Evolutionary conservation across 805 yeast species (phyloP), one percentile per base, ranked within the genome.

Genomic region (Cyberlindnera maclurae): DNA sequence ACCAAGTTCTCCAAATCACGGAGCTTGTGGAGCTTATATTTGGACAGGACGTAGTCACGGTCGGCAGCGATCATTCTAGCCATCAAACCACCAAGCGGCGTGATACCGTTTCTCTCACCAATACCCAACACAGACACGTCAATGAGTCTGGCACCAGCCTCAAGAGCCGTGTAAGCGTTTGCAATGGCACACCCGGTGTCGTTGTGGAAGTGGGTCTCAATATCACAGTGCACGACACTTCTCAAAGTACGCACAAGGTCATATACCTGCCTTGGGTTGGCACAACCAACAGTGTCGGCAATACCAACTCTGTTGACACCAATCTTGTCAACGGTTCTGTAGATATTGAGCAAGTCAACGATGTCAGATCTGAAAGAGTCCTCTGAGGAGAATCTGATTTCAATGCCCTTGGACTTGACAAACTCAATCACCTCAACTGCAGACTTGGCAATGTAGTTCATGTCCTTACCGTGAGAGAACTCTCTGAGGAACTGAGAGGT

Each of bases 131-230:
- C 97, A 12, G 96, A 83, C 33, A 87, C 95, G 65, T 90, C 98
- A 50, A 90, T 85, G 55, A 89, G 76, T 58, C 78, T 79, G 51
- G 98, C 98, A 57, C 98, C 98, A 39, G 88, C 98, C 68, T 90
- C 98, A 55, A 90, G 73, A 12, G 97, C 97, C 41, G 97, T 87
- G 75, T 93, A 93, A 26, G 98, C 96, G 63, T 90, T 90, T 45
- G 97, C 96, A 67, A 90, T 87, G 49, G 98, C 96, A 71, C 97
- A 93, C 47, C 98, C 98, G 26, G 98, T 90, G 65, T 90, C 98
- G 63, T 90, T 86, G 70, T 90, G 98, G 85, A 90, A 93, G 65
- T 90, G 98, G 64, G 96, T 86, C 70, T 90, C 98, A 56, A 90
- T 89, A 62, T 90, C 98, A 71, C 97, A 90, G 28, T 85, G 81